These are phyloP conservation scores for Hypomyces perniciosus DNA, from an alignment of 2,329 filamentous ascomycete genomes.

Conservation along the genomic window DNA sequence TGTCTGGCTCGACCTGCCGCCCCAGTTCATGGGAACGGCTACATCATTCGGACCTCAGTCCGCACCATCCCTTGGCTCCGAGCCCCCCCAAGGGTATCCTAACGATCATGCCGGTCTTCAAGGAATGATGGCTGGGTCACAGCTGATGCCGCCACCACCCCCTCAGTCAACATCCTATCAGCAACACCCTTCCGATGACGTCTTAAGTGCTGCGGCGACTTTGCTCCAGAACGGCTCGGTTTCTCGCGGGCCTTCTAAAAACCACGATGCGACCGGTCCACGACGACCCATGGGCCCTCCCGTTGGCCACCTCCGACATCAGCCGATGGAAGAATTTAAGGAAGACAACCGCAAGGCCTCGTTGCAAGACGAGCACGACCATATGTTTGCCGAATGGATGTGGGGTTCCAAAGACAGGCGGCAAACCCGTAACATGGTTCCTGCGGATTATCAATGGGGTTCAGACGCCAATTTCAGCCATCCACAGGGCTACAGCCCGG, in stretches of 20 bases:
- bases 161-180: conserved; percentile 22
- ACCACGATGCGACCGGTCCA: conserved; percentile 18
- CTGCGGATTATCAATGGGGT: conserved; percentile 56
- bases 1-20: conserved; percentile 54
- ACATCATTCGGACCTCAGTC: conserved; percentile 56
- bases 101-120: conserved; percentile 14
- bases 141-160: conserved; percentile 32
- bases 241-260: conserved; percentile 20
- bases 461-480: conserved; percentile 60
- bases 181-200: conserved; percentile 43
- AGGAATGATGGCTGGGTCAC: conserved; percentile 19
- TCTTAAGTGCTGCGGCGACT: conserved; percentile 51
- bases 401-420: conserved; percentile 27
- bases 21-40: conserved; percentile 58
- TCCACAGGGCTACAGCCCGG: conserved; percentile 53
- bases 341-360: conserved; percentile 33
- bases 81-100: conserved; percentile 16
- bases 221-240: conserved; percentile 39
- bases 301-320: conserved; percentile 37
- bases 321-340: conserved; percentile 37
- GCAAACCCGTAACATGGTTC: conserved; percentile 29
- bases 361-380: conserved; percentile 26
- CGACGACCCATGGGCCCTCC: conserved; percentile 28
- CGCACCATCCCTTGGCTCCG: conserved; percentile 17
- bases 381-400: conserved; percentile 38